A percentile compares a stretch with the other conserved stretches of the same genome.
These are phyloP conservation scores for Coniferiporia sulphurascens DNA, from an alignment of 1,284 basidiomycete genomes.

Conservation along the genomic window DNA sequence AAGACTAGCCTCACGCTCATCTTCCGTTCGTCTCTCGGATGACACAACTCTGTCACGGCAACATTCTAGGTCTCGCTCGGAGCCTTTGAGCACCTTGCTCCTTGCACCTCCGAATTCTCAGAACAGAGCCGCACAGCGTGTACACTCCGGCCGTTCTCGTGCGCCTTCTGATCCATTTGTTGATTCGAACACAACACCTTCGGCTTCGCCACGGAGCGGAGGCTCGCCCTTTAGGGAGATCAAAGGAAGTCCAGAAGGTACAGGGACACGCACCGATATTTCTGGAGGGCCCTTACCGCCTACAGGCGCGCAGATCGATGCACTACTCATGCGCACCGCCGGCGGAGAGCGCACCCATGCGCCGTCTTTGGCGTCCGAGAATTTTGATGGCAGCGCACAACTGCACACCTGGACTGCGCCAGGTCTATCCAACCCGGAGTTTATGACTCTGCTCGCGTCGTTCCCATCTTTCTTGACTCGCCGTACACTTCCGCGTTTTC, in stretches of 20 bases:
- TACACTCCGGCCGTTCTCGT: slow-evolving; percentile 55
- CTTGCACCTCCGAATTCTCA: slow-evolving; percentile 29
- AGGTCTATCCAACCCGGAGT: slow-evolving; percentile 63
- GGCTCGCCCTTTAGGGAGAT: background rate
- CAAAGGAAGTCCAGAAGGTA: background rate
- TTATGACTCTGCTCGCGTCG: slow-evolving; percentile 51
- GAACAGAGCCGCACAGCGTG: slow-evolving; percentile 36
- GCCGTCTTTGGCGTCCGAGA: slow-evolving; percentile 13
- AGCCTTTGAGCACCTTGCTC: slow-evolving; percentile 37
- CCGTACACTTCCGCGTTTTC: slow-evolving; percentile 60
- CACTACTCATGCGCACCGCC: slow-evolving; percentile 9
- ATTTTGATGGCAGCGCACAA: slow-evolving; percentile 1
- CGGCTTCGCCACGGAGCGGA: slow-evolving; percentile 50
- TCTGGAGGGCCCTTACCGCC: slow-evolving; percentile 3
- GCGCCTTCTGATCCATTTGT: slow-evolving; percentile 77
- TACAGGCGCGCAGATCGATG: slow-evolving; percentile 10
- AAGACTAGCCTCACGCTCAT: slow-evolving; percentile 8
- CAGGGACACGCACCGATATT: background rate
- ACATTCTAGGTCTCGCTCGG: slow-evolving; percentile 52
- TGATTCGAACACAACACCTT: slow-evolving; percentile 57
- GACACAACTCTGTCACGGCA: slow-evolving; percentile 31
- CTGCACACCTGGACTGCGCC: slow-evolving; percentile 61
- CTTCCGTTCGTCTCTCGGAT: slow-evolving; percentile 24
- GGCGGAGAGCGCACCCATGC: slow-evolving; percentile 12
- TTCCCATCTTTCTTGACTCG: slow-evolving; percentile 68